Conservation (phyloP, 106 monocot genomes). For the Acanthochlamys bracteata region DNA sequence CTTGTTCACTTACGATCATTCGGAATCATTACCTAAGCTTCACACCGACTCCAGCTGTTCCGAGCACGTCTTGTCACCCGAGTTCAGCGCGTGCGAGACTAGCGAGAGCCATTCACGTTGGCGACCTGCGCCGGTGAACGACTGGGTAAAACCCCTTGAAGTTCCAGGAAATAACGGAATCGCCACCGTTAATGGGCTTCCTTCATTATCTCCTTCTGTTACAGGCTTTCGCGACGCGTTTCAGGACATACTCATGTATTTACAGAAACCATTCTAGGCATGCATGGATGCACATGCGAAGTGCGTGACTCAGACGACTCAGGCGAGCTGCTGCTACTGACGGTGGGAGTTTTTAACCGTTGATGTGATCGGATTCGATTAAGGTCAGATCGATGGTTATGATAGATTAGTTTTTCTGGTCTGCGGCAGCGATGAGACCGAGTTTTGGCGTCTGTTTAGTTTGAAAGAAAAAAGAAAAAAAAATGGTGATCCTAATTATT, state of each 20-base stretch:
- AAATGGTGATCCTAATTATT: too few species aligned
- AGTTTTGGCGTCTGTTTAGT: too few species aligned
- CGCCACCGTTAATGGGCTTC: conserved; percentile 6
- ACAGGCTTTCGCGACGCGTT: conserved; percentile 28
- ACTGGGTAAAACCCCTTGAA: conserved; percentile 37
- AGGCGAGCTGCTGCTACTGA: conserved; percentile 19
- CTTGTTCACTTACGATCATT: conserved; percentile 20
- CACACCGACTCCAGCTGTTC: conserved; percentile 71
- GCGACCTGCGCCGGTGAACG: conserved; percentile 23
- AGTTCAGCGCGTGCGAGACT: conserved; percentile 36
- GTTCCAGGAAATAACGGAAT: conserved; percentile 11
- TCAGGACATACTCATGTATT: conserved; percentile 60
- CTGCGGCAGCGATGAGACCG: not conserved
- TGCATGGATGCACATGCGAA: not conserved
- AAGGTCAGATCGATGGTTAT: too few species aligned
- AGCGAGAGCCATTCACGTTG: conserved; percentile 37
- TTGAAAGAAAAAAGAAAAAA: too few species aligned
- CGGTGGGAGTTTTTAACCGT: too few species aligned
- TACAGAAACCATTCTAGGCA: conserved; percentile 62
- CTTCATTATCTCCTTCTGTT: conserved; percentile 11
- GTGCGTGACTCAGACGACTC: conserved; percentile 2
- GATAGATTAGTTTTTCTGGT: not conserved
- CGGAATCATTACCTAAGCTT: conserved; percentile 47
- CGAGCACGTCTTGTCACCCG: conserved; percentile 29
- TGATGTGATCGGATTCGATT: not conserved